Evolutionary conservation across 108 stramenopile species (phyloP), one percentile per base, ranked within the genome.

Genomic region (Cyclotella atomus): DNA sequence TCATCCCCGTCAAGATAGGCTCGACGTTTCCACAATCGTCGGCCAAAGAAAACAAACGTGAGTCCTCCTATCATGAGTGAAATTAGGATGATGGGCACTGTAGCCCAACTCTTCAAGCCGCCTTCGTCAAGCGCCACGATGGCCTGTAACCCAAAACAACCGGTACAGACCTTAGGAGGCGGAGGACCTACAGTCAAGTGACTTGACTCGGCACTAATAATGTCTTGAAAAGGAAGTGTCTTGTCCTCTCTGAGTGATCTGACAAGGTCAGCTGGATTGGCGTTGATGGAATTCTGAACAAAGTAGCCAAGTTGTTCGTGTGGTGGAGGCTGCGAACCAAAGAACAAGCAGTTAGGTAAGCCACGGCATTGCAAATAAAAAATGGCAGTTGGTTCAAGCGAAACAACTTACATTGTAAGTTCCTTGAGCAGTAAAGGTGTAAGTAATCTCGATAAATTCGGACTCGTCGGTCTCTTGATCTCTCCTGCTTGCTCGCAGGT

Each of bases 351-450:
- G 29, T 15, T 32, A 12, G 5, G 24, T 27, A 9, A 55, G 54
- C 6, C 24, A 2, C 3, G 24, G 25, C 25, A 28, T 55, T 25
- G 25, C 28, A 55, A 9, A 15, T 55, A 27, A 28, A 55, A 55
- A 2, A 55, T 6, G 16, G 8, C 28, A 55, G 24, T 55, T 57
- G 15, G 15, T 49, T 49, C 16, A 10, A 49, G n/a, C 9, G 17
- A 16, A n/a, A 30, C 1, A 4, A 32, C 56, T 57, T 19, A 57
- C 56, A 2, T n/a, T 57, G 21, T 78, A 78, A 2, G 23, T 17
- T 20, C 70, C 77, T 30, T 68, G 70, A 21, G 63, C 63, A 1
- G 65, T 78, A 38, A 71, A 50, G 20, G 29, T 71, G 63, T 78
- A 78, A 27, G 64, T 71, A 19, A 78, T 46, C 53, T 64, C 61